Evolutionary conservation across 2,329 filamentous ascomycete genomes (phyloP).

Genomic region (Cladosporium sp.): DNA sequence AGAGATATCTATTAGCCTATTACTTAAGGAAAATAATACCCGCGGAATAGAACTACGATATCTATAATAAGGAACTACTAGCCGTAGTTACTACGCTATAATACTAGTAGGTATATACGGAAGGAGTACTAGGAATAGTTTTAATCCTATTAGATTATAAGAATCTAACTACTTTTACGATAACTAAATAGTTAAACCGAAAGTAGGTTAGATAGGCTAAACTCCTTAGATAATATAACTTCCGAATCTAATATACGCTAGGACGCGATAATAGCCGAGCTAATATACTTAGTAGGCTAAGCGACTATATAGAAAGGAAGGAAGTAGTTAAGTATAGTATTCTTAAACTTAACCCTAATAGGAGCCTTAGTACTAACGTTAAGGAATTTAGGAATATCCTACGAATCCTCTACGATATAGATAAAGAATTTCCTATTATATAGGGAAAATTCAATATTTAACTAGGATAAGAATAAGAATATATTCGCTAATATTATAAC

Average conservation of each 20-base stretch:
- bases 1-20: constrained; percentile 16
- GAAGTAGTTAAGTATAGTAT: constrained; percentile 10
- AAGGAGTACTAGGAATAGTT: constrained; percentile 14
- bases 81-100: constrained; percentile 15
- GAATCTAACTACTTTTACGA: constrained; percentile 17
- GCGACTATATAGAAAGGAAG: constrained; percentile 16
- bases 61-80: constrained; percentile 18
- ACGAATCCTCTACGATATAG: constrained; percentile 5
- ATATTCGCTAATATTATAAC: neutral
- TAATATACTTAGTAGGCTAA: constrained; percentile 16
- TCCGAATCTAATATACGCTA: constrained; percentile 16
- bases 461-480: neutral
- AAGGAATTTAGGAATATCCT: constrained; percentile 7
- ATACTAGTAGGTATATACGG: constrained; percentile 16
- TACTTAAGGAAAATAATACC: constrained; percentile 17
- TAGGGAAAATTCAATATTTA: neutral
- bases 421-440: neutral
- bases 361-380: constrained; percentile 12
- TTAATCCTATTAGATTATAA: constrained; percentile 18
- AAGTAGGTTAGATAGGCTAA: constrained; percentile 14
- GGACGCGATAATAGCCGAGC: constrained; percentile 15
- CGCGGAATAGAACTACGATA: constrained; percentile 17
- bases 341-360: constrained; percentile 13
- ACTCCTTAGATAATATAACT: constrained; percentile 15
- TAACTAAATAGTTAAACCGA: constrained; percentile 14